These are phyloP conservation scores for Blastobotrys serpentis DNA, from an alignment of 1,139 yeast genomes.

Conservation along the genomic window DNA sequence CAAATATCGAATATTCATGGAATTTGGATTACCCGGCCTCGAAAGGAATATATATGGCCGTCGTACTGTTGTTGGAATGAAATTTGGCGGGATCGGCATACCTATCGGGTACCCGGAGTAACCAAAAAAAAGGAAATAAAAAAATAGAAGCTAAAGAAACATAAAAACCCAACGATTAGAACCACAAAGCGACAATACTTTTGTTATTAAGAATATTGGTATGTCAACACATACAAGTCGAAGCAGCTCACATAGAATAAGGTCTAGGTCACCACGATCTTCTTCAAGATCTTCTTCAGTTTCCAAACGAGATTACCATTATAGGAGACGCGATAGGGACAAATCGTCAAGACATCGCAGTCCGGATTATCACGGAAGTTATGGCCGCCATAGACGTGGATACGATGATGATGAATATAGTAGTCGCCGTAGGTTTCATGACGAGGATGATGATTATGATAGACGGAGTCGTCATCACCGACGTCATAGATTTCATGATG, in stretches of 20 bases:
- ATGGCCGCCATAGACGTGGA: neutral
- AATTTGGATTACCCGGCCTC: too few relatives aligned
- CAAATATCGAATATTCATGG: too few relatives aligned
- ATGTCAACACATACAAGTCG: neutral
- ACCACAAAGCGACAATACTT: too few relatives aligned
- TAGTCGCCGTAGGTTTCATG: neutral
- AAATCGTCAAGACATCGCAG: neutral
- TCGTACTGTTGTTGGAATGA: too few relatives aligned
- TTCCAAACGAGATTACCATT: neutral
- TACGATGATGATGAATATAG: neutral
- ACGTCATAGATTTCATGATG: neutral
- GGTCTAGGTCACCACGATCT: slow-evolving; percentile 9
- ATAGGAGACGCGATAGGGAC: neutral
- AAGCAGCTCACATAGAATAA: slow-evolving; percentile 8
- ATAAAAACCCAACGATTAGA: too few relatives aligned
- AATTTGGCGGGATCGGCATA: too few relatives aligned
- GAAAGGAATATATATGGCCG: too few relatives aligned
- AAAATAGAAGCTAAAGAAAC: too few relatives aligned
- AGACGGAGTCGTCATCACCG: neutral
- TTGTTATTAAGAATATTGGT: too few relatives aligned
- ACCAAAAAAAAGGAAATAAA: too few relatives aligned
- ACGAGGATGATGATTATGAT: slow-evolving; percentile 2
- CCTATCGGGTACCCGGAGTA: too few relatives aligned
- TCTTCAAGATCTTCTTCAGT: neutral
- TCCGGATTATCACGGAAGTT: neutral